Base-by-base conservation (phyloP, 2,329 filamentous ascomycete species). In the Ophiostoma ulmi region DNA sequence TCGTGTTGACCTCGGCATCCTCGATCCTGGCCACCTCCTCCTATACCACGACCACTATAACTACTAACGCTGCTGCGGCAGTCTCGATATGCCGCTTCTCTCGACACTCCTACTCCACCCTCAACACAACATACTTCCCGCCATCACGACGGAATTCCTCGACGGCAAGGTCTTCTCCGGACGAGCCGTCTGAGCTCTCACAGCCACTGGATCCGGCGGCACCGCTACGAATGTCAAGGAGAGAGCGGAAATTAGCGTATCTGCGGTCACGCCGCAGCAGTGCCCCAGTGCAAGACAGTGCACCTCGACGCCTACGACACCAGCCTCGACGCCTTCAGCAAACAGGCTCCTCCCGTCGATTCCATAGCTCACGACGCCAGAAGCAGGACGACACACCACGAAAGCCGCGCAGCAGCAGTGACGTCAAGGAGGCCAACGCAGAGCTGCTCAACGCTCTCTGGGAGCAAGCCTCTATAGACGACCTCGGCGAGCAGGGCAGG, bases 231-330 rank as follows among this genome's bases (percentile, higher is more conserved):
- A 26, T 36, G 36, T 22, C 63, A 14, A n/a, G 63, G 36, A 20
- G 63, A 20, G 63, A 39, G 35, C 38, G 63, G 4, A 65, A n/a
- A 2, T 22, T 65, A n/a, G 63, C 36, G 13, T 65, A 65, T 17
- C 36, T 65, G 36, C 63, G 63, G 63, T 65, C 63, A 65, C 63
- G 36, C 8, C 63, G 63, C 5, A 65, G 36, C 11, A 65, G 63
- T 35, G 26, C 58, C 14, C 58, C 13, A 4, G 26, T 63, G 8
- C 58, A 31, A 35, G 26, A 35, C 58, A 63, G 14, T 58, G 20
- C 22, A 31, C 7, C 52, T 26, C n/a, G 13, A 6, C 58, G n/a
- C 35, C 22, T 11, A 35, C 58, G 58, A 63, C 26, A 35, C 14
- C 58, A 31, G 26, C 58, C 14, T 14, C 58, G 58, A 63, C 58